Percentiles rank a stretch among this genome's conserved stretches.
phyloP scores from a whole-genome alignment of 2,329 filamentous ascomycete genomes.

The Paraconiothyrium sp. region DNA sequence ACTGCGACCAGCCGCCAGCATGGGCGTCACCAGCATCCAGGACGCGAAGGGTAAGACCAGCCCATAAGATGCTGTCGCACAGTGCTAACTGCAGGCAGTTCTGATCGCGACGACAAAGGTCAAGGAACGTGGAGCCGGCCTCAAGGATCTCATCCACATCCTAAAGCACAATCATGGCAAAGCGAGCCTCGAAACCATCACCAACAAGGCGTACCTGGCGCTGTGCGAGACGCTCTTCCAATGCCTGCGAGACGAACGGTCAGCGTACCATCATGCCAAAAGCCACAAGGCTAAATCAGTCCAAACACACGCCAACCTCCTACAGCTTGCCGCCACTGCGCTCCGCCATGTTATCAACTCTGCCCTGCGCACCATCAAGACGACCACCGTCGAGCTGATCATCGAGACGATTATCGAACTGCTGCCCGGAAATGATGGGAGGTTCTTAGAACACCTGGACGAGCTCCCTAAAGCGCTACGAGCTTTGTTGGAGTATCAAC shows the following conservation, averaged over 20 bases:
- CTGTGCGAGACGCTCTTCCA: slow-evolving; percentile 84
- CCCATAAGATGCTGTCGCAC: not conserved
- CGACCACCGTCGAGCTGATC: slow-evolving; percentile 80
- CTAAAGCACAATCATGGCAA: slow-evolving; percentile 62
- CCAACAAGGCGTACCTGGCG: slow-evolving; percentile 80
- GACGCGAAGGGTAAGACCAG: slow-evolving; percentile 44
- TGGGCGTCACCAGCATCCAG: slow-evolving; percentile 46
- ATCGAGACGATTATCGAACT: slow-evolving; percentile 84
- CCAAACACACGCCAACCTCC: slow-evolving; percentile 54
- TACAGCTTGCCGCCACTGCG: slow-evolving; percentile 75
- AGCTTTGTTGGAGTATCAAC: slow-evolving; percentile 73
- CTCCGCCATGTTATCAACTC: slow-evolving; percentile 77
- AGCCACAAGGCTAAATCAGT: slow-evolving; percentile 57
- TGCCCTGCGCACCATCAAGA: slow-evolving; percentile 72
- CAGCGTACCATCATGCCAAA: slow-evolving; percentile 54
- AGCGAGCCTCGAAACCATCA: slow-evolving; percentile 59
- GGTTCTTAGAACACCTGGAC: slow-evolving; percentile 74
- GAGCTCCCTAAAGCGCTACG: slow-evolving; percentile 83
- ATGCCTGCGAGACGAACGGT: slow-evolving; percentile 73
- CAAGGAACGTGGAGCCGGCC: slow-evolving; percentile 60
- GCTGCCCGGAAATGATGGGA: slow-evolving; percentile 69
- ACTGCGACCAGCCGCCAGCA: slow-evolving; percentile 25
- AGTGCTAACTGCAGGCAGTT: slow-evolving; percentile 34
- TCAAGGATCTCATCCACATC: slow-evolving; percentile 66
- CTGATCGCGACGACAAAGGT: slow-evolving; percentile 38